These are phyloP conservation scores for Termitomyces sp. DNA, from an alignment of 768 basidiomycete species.

Conservation along the genomic window DNA sequence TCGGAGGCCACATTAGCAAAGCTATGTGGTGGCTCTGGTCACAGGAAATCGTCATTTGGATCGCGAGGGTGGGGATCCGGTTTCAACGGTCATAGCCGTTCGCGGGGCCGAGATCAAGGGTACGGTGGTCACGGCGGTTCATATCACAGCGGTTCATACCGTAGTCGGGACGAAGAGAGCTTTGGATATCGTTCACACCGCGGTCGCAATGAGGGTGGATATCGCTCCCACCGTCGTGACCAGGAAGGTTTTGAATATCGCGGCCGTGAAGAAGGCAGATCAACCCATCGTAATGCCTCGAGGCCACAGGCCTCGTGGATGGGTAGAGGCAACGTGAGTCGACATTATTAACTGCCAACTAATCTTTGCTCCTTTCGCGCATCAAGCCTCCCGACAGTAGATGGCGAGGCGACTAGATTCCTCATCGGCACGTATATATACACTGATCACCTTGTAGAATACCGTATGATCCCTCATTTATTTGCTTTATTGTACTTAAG, in stretches of 20 bases:
- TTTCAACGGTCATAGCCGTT: not conserved
- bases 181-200: not conserved
- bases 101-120: not conserved
- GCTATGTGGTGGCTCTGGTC: not conserved
- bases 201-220: not conserved
- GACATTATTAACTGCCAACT: too few species aligned
- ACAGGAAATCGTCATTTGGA: not conserved
- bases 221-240: not conserved
- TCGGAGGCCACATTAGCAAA: constrained; percentile 37
- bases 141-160: not conserved
- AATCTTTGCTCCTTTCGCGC: not conserved
- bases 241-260: not conserved
- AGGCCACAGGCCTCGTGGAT: not conserved
- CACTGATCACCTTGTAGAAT: constrained; percentile 1
- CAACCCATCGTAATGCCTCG: not conserved
- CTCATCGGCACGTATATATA: not conserved
- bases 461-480: constrained; percentile 3
- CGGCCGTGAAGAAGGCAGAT: not conserved
- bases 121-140: not conserved
- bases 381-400: not conserved
- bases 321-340: not conserved
- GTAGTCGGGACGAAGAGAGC: not conserved
- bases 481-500: not conserved
- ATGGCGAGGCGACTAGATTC: not conserved
- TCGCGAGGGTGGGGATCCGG: not conserved